These are phyloP conservation scores for Pseudomonodictys pantanalensis DNA, from an alignment of 495 filamentous ascomycete species.

Conservation along the genomic window DNA sequence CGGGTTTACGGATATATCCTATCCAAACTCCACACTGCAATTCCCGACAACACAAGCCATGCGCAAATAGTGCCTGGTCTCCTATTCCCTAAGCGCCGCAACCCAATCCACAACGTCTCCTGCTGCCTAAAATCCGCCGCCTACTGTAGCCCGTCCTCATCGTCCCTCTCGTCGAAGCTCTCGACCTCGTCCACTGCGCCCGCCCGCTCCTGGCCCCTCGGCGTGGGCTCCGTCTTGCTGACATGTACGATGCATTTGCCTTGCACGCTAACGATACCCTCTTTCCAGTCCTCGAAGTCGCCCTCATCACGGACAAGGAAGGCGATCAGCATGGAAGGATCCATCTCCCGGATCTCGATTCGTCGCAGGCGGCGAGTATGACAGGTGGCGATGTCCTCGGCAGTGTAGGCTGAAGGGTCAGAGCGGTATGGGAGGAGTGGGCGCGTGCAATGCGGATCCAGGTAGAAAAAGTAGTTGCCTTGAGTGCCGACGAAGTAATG, in stretches of 20 bases:
- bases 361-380: slow-evolving; percentile 82
- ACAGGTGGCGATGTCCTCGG: slow-evolving; percentile 75
- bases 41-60: no score
- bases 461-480: slow-evolving; percentile 83
- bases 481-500: slow-evolving; percentile 99
- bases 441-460: slow-evolving; percentile 85
- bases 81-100: no score
- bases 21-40: no score
- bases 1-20: slow-evolving; percentile 15
- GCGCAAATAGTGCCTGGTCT: no score
- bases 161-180: slow-evolving; percentile 71
- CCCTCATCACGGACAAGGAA: slow-evolving; percentile 80
- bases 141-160: slow-evolving; percentile 32
- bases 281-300: slow-evolving; percentile 83
- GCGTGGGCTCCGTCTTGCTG: slow-evolving; percentile 60
- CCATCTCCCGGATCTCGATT: slow-evolving; percentile 87
- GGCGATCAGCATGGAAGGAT: slow-evolving; percentile 98
- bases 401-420: slow-evolving; percentile 54
- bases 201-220: slow-evolving; percentile 57
- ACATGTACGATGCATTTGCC: slow-evolving; percentile 87
- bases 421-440: slow-evolving; percentile 60
- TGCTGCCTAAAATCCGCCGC: background rate
- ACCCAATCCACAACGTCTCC: no score
- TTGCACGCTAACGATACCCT: slow-evolving; percentile 60
- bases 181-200: slow-evolving; percentile 89